phyloP scores from a whole-genome alignment of 148 eudicot genomes.

The Tetragonia tetragonoides region DNA sequence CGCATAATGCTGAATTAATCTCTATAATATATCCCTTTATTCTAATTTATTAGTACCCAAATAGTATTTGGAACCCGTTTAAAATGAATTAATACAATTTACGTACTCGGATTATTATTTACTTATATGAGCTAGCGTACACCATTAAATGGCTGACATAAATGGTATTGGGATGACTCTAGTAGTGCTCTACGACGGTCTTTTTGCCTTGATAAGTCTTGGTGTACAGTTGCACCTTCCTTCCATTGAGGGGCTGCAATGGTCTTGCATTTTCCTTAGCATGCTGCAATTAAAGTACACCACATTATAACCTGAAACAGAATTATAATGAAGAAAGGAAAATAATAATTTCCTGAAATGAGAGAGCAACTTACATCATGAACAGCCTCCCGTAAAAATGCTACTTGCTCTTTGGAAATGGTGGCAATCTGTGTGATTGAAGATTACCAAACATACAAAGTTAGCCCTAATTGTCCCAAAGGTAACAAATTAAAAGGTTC shows the following conservation, averaged over 20 bases:
- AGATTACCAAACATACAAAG: no score
- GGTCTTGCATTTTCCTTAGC: constrained; percentile 70
- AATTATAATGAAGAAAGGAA: not conserved
- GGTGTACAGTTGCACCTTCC: constrained; percentile 33
- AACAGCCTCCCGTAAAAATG: constrained; percentile 52
- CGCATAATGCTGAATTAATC: no score
- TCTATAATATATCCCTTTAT: no score
- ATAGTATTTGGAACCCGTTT: no score
- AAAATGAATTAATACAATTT: no score
- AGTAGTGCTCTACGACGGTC: not conserved
- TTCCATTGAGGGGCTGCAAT: constrained; percentile 42
- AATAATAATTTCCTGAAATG: not conserved
- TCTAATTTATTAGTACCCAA: no score
- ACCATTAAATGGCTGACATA: no score
- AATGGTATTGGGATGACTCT: not conserved
- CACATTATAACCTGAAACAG: no score
- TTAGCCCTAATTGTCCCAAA: no score
- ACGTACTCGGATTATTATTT: no score
- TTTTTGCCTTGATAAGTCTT: not conserved
- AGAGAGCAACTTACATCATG: constrained; percentile 49
- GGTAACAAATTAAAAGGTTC: no score
- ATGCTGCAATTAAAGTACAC: constrained; percentile 28
- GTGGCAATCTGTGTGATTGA: constrained; percentile 40
- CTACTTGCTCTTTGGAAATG: constrained; percentile 46
- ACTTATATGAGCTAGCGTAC: no score